Evolutionary conservation across 139 green algal species (phyloP), one percentile per base, ranked within the genome.

Genomic region (Asterochloris erici): DNA sequence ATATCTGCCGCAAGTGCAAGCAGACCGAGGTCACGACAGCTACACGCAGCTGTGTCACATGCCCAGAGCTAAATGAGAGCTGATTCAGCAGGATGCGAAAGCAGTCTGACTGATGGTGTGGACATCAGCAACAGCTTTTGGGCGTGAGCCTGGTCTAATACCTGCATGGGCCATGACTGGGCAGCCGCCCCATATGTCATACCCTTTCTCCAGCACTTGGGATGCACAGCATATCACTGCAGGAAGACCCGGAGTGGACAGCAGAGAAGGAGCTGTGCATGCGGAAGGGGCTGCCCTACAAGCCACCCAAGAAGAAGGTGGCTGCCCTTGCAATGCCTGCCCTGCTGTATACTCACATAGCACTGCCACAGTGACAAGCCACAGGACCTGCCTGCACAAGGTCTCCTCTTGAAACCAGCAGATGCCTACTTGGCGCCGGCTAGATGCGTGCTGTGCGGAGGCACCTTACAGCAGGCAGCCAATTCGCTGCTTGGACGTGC

Each of bases 181-280:
- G 10, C 19, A 10, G 19, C 21, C 66, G 66, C 6, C 38, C 38
- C 38, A 54, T 2, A 54, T 54, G 38, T 6, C 38, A 54, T 54
- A 54, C 38, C 38, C 38, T 54, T 54, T 54, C 38, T 54, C 38
- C 6, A 54, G 38, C 6, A 6, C 38, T 54, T 54, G 6, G n/a
- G 66, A 71, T 71, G 66, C n/a, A 54, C 38, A 54, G 38, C 38
- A 38, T 2, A 10, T 29, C 24, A 47, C 21, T 17, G 26, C 83
- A 85, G 54, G 86, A 93, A 26, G 96, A 99, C 83, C 96, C 96
- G 62, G 90, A 73, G 12, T 99, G 96, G 96, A 97, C 91, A 16
- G 81, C 98, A 14, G 91, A 95, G 70, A 95, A 95, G 84, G 93
- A 97, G 86, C 92, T 97, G 84, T 92, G 91, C 14, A 86, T 82